phyloP scores from a whole-genome alignment of 441 rosid species.

The Melastoma candidum region DNA sequence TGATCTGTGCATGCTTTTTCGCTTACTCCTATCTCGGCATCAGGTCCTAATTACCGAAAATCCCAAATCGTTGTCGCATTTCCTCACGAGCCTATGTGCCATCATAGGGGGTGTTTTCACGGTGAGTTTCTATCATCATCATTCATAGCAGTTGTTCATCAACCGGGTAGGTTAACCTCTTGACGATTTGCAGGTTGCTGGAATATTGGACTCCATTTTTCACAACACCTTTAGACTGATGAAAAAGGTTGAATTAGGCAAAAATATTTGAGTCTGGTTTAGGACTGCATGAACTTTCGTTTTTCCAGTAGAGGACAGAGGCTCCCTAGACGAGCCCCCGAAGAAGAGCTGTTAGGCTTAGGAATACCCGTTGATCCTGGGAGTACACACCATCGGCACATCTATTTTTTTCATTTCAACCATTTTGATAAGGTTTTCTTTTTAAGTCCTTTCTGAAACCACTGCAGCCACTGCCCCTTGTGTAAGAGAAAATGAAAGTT shows the following conservation, averaged over 20 bases:
- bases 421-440: too few relatives aligned
- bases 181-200: conserved; percentile 67
- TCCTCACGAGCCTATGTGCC: conserved; percentile 93
- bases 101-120: conserved; percentile 98
- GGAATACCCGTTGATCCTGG: too few relatives aligned
- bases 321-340: too few relatives aligned
- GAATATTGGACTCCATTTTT: conserved; percentile 77
- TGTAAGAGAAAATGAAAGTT: too few relatives aligned
- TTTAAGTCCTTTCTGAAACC: too few relatives aligned
- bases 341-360: too few relatives aligned
- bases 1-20: too few relatives aligned
- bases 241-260: conserved; percentile 89
- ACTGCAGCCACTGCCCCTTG: too few relatives aligned
- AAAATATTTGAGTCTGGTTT: conserved; percentile 52
- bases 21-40: background rate
- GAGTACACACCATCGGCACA: too few relatives aligned
- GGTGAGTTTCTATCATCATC: conserved; percentile 33
- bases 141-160: background rate
- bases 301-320: too few relatives aligned
- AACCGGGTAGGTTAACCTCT: background rate
- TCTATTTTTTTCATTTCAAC: too few relatives aligned
- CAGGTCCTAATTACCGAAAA: conserved; percentile 84
- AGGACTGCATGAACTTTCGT: too few relatives aligned
- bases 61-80: conserved; percentile 82
- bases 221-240: conserved; percentile 76